phyloP scores from a whole-genome alignment of 2,329 filamentous ascomycete genomes.

The Trichoderma guizhouense region DNA sequence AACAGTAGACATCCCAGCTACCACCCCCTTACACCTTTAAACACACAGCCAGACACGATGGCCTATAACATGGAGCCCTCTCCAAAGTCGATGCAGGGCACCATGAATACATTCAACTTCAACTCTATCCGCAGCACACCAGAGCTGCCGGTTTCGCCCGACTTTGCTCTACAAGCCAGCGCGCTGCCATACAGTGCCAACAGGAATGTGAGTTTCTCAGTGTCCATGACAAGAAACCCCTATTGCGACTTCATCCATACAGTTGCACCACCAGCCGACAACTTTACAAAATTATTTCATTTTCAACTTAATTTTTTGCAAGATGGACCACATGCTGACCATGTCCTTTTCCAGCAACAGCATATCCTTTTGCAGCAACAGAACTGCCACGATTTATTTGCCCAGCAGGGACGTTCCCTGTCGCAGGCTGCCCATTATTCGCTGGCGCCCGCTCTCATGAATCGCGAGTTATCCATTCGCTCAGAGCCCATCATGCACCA shows the following conservation, averaged over 20 bases:
- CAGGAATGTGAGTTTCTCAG: background rate
- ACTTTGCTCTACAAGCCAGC: background rate
- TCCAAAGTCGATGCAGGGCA: background rate
- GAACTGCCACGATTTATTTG: background rate
- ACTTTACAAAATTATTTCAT: background rate
- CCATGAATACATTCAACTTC: background rate
- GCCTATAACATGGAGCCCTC: background rate
- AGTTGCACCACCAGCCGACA: background rate
- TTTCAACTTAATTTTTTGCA: background rate
- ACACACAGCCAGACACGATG: background rate
- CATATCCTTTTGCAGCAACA: background rate
- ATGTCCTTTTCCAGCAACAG: background rate
- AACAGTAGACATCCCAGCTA: background rate
- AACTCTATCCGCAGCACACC: background rate
- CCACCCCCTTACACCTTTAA: background rate
- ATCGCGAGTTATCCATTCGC: conserved; percentile 42
- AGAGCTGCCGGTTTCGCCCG: background rate
- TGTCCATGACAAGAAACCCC: background rate
- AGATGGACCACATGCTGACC: background rate
- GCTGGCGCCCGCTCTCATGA: conserved; percentile 39
- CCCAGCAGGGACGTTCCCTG: background rate
- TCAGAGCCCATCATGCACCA: conserved; percentile 32
- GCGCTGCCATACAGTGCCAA: background rate
- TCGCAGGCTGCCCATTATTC: conserved; percentile 29
- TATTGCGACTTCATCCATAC: background rate